These are phyloP conservation scores for Lathyrus oleraceus DNA, from an alignment of 306 rosid genomes.

Conservation along the genomic window DNA sequence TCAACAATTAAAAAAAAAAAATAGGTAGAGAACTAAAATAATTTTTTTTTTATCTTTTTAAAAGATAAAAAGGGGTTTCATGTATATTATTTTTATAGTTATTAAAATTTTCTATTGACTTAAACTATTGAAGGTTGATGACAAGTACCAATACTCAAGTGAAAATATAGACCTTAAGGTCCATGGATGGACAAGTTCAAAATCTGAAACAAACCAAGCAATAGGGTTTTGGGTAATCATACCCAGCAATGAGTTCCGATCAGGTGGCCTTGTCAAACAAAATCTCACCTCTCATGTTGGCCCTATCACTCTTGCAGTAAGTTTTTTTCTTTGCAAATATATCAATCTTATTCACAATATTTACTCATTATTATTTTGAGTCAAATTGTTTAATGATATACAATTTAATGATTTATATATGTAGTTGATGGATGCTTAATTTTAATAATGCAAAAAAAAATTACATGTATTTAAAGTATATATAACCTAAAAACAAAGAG, in stretches of 20 bases:
- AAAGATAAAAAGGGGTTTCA: neutral
- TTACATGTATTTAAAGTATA: neutral
- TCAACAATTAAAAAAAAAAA: too few species aligned
- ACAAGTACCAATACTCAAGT: constrained; percentile 81
- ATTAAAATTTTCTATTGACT: neutral
- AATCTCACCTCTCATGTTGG: constrained; percentile 85
- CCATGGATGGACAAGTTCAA: constrained; percentile 80
- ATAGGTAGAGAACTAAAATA: too few species aligned
- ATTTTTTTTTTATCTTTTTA: too few species aligned
- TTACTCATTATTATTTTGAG: too few species aligned
- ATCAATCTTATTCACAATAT: neutral
- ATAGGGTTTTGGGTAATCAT: constrained; percentile 81
- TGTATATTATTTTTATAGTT: too few species aligned
- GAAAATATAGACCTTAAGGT: constrained; percentile 67
- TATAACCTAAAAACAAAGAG: neutral
- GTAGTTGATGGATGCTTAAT: neutral
- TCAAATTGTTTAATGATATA: too few species aligned
- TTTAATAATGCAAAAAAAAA: too few species aligned
- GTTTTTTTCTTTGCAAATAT: constrained; percentile 25
- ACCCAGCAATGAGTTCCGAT: constrained; percentile 69
- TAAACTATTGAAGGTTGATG: constrained; percentile 60
- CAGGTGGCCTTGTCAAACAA: constrained; percentile 82
- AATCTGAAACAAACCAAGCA: constrained; percentile 38
- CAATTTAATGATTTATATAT: neutral
- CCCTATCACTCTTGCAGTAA: constrained; percentile 70